These are phyloP conservation scores for Ophiocordyceps camponoti-leonardi DNA, from an alignment of 2,329 filamentous ascomycete species.

Conservation along the genomic window DNA sequence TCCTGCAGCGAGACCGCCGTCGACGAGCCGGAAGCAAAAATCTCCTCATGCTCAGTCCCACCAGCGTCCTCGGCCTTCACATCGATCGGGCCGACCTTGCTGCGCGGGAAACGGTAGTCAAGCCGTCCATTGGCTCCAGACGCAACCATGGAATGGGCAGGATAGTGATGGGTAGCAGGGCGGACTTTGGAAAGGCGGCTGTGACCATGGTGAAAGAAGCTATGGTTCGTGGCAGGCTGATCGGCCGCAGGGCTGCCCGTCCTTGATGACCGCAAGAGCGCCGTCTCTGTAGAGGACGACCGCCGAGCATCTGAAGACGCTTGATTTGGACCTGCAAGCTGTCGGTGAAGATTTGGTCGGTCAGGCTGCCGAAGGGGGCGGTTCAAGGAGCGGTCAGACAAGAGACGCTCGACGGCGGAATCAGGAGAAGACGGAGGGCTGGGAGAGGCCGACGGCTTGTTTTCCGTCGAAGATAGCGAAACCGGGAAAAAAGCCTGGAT, in stretches of 20 bases:
- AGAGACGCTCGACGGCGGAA: background rate
- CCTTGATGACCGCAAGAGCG: background rate
- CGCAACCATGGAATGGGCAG: conserved; percentile 2
- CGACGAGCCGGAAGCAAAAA: conserved; percentile 2
- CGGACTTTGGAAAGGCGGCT: conserved; percentile 9
- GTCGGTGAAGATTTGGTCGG: background rate
- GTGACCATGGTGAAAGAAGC: conserved; percentile 5
- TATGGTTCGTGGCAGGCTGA: background rate
- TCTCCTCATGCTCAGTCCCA: background rate
- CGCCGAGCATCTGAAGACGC: background rate
- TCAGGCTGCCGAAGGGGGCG: background rate
- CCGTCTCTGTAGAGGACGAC: background rate
- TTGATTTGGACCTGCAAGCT: background rate
- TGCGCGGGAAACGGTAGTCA: conserved; percentile 1
- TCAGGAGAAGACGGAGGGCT: background rate
- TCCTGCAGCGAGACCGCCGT: conserved; percentile 1
- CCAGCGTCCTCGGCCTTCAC: background rate
- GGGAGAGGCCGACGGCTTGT: background rate
- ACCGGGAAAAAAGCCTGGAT: background rate
- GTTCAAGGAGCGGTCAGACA: background rate
- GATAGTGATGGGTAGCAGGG: conserved; percentile 7
- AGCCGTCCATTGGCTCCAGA: conserved; percentile 1
- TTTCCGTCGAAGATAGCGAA: conserved; percentile 1
- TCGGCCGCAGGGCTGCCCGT: background rate
- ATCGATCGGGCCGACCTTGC: conserved; percentile 7